These are phyloP conservation scores for Alectoria sarmentosa DNA, from an alignment of 495 filamentous ascomycete genomes.

Conservation along the genomic window DNA sequence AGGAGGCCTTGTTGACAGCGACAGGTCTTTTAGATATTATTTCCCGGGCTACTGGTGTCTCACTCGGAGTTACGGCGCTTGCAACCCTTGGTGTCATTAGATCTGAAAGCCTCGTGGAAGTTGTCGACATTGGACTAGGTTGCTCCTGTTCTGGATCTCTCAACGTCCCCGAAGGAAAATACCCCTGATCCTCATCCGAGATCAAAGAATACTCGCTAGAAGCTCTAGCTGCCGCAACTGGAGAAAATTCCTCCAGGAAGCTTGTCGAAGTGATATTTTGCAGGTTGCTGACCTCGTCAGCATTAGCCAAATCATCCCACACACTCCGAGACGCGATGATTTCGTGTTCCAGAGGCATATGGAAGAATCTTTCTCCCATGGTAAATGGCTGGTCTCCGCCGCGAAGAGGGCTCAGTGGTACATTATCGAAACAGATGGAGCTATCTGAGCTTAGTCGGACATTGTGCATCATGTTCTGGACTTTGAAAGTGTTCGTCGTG, in stretches of 20 bases:
- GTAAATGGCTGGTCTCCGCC: background rate
- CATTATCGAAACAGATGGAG: background rate
- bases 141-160: background rate
- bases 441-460: background rate
- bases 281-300: background rate
- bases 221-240: background rate
- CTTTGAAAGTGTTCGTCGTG: background rate
- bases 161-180: background rate
- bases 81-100: background rate
- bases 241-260: no score
- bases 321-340: background rate
- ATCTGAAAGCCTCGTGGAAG: background rate
- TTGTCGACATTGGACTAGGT: background rate
- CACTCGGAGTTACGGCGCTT: background rate
- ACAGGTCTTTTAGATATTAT: background rate
- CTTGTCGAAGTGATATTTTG: background rate
- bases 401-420: background rate
- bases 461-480: background rate
- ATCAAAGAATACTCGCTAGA: background rate
- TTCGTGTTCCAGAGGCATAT: background rate
- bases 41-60: background rate
- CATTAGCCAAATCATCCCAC: background rate
- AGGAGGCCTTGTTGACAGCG: background rate
- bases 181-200: background rate
- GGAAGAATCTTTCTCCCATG: background rate